Percentiles rank a stretch among this genome's conserved stretches.
phyloP scores from a whole-genome alignment of 2,329 filamentous ascomycete species.

The Pseudogymnoascus destructans region DNA sequence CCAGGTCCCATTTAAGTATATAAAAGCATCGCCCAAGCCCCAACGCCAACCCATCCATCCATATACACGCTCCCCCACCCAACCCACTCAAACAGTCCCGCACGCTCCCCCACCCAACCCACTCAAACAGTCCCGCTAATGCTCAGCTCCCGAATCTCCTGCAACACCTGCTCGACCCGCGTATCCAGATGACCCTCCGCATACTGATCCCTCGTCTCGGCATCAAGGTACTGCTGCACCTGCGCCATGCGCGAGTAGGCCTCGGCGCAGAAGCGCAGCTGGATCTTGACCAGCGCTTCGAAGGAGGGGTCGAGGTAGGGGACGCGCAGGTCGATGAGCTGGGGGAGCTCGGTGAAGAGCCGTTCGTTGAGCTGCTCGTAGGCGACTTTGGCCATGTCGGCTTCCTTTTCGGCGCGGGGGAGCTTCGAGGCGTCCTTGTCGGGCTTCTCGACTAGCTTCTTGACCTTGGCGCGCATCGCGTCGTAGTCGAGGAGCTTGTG shows the following conservation, averaged over 20 bases:
- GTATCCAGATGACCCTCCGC: constrained; percentile 84
- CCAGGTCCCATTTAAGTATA: neutral
- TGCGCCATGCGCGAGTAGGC: constrained; percentile 97
- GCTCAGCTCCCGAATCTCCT: constrained; percentile 93
- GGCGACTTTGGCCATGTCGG: constrained; percentile 80
- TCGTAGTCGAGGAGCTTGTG: constrained; percentile 99
- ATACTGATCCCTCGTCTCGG: constrained; percentile 91
- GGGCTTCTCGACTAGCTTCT: constrained; percentile 93
- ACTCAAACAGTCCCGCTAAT: constrained; percentile 59
- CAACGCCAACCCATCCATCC: constrained; percentile 62
- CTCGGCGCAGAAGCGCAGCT: constrained; percentile 93
- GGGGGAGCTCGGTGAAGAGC: constrained; percentile 79
- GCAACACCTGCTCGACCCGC: constrained; percentile 85
- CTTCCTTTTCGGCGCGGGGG: constrained; percentile 88
- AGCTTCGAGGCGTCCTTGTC: constrained; percentile 98
- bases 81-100: constrained; percentile 41
- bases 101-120: constrained; percentile 46
- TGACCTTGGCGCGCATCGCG: constrained; percentile 86
- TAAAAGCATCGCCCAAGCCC: constrained; percentile 53
- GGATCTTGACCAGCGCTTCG: constrained; percentile 96
- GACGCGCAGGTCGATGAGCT: constrained; percentile 90
- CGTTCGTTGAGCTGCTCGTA: constrained; percentile 98
- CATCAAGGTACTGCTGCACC: constrained; percentile 95
- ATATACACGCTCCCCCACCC: constrained; percentile 59
- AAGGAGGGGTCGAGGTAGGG: constrained; percentile 96